Conservation (phyloP, 192 early-diverging fungal species). For the Helicostylum pulchrum region DNA sequence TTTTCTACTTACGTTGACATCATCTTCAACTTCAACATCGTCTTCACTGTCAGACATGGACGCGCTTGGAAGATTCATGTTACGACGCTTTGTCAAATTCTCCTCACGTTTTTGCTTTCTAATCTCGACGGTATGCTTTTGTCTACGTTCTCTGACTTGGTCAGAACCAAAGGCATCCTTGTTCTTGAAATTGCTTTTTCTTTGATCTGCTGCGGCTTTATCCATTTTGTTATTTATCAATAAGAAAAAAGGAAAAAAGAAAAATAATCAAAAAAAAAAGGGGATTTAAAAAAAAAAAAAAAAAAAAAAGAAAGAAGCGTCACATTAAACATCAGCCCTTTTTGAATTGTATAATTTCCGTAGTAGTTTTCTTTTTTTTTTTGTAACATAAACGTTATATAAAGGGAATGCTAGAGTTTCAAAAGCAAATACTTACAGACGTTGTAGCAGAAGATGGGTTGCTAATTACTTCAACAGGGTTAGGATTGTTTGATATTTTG, state of each 20-base stretch:
- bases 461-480: slow-evolving; percentile 72
- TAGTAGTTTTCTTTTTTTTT: too few relatives aligned
- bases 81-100: slow-evolving; percentile 46
- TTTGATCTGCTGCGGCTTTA: slow-evolving; percentile 15
- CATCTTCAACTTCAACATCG: slow-evolving; percentile 24
- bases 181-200: slow-evolving; percentile 60
- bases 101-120: slow-evolving; percentile 48
- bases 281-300: slow-evolving; percentile 5
- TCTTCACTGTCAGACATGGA: slow-evolving; percentile 41
- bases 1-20: slow-evolving; percentile 16
- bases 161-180: slow-evolving; percentile 52
- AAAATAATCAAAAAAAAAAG: background rate
- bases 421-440: slow-evolving; percentile 62
- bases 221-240: background rate
- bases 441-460: slow-evolving; percentile 77
- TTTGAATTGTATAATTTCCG: too few relatives aligned
- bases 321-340: background rate
- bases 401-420: slow-evolving; percentile 55
- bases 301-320: slow-evolving; percentile 7
- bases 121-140: slow-evolving; percentile 44
- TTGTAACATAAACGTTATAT: too few relatives aligned
- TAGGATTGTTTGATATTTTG: slow-evolving; percentile 71
- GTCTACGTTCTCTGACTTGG: slow-evolving; percentile 43
- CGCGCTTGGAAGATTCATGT: slow-evolving; percentile 27
- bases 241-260: background rate